Conservation (phyloP, 257 asterid genomes). For the Buddleja alternifolia region DNA sequence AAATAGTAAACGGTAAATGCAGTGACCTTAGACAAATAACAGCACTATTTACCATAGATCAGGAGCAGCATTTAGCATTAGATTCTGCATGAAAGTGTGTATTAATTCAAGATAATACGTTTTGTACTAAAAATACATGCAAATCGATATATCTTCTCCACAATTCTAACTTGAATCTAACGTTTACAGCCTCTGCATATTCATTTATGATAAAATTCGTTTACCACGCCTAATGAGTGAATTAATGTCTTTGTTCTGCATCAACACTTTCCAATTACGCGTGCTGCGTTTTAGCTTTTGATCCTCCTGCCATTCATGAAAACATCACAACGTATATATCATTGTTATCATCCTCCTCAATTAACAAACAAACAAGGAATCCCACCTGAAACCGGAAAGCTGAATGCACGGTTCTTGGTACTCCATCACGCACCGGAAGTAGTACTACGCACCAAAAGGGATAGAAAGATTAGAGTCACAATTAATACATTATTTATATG, state of each 20-base stretch:
- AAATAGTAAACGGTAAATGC: too few species aligned
- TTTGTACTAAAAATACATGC: too few species aligned
- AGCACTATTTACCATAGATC: too few species aligned
- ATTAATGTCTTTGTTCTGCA: slow-evolving; percentile 38
- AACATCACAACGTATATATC: not conserved
- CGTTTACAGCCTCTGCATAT: not conserved
- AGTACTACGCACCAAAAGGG: slow-evolving; percentile 33
- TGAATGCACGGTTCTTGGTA: slow-evolving; percentile 40
- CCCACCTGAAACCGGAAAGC: slow-evolving; percentile 50
- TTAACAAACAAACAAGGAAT: not conserved
- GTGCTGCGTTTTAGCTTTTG: slow-evolving; percentile 41
- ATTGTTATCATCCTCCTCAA: not conserved
- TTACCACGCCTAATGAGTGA: slow-evolving; percentile 45
- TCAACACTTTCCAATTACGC: slow-evolving; percentile 35
- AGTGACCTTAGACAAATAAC: too few species aligned
- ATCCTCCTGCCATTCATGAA: slow-evolving; percentile 32
- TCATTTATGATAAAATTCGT: slow-evolving; percentile 31
- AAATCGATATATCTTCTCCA: not conserved
- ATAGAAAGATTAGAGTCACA: not conserved
- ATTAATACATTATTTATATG: not conserved
- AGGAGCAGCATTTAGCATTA: too few species aligned
- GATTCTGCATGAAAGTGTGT: too few species aligned
- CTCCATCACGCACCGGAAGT: slow-evolving; percentile 39
- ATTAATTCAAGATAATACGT: too few species aligned
- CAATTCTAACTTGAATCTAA: not conserved